These are phyloP conservation scores for Candolleomyces efflorescens DNA, from an alignment of 768 basidiomycete species.

Conservation along the genomic window DNA sequence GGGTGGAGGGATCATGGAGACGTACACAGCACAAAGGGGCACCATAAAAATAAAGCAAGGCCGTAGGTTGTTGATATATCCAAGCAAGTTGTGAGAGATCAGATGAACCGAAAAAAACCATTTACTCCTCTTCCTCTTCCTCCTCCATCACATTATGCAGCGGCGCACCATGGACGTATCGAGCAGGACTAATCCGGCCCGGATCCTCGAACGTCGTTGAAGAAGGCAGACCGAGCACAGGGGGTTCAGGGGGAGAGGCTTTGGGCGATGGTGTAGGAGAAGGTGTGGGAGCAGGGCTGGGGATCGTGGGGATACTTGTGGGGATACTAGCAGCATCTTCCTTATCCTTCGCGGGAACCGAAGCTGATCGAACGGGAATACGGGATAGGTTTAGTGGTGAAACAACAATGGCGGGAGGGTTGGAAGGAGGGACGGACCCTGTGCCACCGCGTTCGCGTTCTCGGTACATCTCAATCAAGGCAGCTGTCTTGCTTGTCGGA, in stretches of 20 bases:
- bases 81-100: not conserved
- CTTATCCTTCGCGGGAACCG: conserved; percentile 16
- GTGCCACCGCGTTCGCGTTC: conserved; percentile 52
- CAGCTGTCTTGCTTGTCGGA: conserved; percentile 54
- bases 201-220: conserved; percentile 37
- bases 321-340: conserved; percentile 1
- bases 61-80: no score
- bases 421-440: conserved; percentile 20
- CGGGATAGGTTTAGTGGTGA: conserved; percentile 35
- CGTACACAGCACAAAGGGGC: no score
- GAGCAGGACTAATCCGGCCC: conserved; percentile 59
- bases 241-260: conserved; percentile 19
- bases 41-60: not conserved
- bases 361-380: conserved; percentile 33
- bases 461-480: conserved; percentile 83
- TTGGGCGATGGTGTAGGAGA: conserved; percentile 22
- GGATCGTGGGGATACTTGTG: conserved; percentile 11
- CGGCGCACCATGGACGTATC: conserved; percentile 82
- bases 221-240: conserved; percentile 18
- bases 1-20: no score
- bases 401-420: conserved; percentile 19
- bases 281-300: conserved; percentile 21
- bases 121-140: conserved; percentile 48
- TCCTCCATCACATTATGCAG: conserved; percentile 85
- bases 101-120: not conserved